A percentile compares a stretch with the other conserved stretches of the same genome.
These are phyloP conservation scores for Talaromyces atroroseus DNA, from an alignment of 2,329 filamentous ascomycete genomes.

Conservation along the genomic window DNA sequence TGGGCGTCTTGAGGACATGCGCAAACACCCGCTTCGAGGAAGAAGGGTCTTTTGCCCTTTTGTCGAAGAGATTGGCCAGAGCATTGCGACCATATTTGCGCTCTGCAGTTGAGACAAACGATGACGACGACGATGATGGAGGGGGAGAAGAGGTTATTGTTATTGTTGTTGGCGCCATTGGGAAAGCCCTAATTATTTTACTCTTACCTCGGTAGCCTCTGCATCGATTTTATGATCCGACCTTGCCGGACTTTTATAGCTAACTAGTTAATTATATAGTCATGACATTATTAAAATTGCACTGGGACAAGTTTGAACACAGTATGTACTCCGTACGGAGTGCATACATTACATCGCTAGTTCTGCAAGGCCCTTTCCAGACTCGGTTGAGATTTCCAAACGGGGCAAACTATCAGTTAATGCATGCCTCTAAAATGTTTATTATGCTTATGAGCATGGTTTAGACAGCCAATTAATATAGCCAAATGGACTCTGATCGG, in stretches of 20 bases:
- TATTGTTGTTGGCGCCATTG: background rate
- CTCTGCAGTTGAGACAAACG: background rate
- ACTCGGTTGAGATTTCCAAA: background rate
- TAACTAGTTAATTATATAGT: background rate
- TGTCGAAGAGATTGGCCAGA: constrained; percentile 11
- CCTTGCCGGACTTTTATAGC: background rate
- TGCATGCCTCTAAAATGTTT: background rate
- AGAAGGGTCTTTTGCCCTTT: constrained; percentile 6
- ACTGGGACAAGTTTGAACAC: background rate
- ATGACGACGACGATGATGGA: background rate
- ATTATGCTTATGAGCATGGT: background rate
- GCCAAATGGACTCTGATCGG: too few species aligned
- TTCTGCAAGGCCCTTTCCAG: background rate
- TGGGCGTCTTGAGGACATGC: constrained; percentile 10
- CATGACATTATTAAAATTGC: background rate
- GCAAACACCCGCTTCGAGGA: constrained; percentile 6
- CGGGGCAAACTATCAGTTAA: background rate
- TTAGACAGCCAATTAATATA: background rate
- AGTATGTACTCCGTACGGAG: background rate
- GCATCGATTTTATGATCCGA: too few species aligned
- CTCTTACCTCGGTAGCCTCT: background rate
- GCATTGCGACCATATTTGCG: constrained; percentile 10
- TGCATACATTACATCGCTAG: background rate
- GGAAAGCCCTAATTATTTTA: background rate
- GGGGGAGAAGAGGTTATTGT: background rate